Evolutionary conservation across 2,329 filamentous ascomycete genomes (phyloP).

Genomic region (Rutstroemia sp.): DNA sequence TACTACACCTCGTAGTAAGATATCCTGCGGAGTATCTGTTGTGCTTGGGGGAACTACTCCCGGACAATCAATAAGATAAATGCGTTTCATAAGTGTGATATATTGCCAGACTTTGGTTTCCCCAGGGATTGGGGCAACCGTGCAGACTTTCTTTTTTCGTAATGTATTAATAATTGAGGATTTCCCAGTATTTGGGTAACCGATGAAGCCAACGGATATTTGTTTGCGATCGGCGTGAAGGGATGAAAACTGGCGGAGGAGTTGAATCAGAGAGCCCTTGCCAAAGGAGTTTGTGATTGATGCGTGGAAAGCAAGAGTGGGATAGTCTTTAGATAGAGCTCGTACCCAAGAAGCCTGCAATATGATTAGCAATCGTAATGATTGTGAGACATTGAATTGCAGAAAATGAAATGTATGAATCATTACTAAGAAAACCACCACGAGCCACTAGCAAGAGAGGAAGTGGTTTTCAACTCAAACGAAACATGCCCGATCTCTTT

Average conservation of each 20-base stretch:
- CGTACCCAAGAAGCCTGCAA: constrained; percentile 87
- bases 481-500: constrained; percentile 65
- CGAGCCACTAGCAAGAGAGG: constrained; percentile 49
- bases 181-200: constrained; percentile 92
- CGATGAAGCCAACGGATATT: constrained; percentile 71
- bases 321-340: constrained; percentile 79
- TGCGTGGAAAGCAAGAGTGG: constrained; percentile 90
- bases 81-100: constrained; percentile 88
- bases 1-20: constrained; percentile 84
- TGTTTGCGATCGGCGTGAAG: constrained; percentile 89
- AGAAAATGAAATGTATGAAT: constrained; percentile 64
- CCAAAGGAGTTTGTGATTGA: constrained; percentile 95
- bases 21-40: constrained; percentile 76
- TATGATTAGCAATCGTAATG: constrained; percentile 21
- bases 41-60: constrained; percentile 89
- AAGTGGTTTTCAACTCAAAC: constrained; percentile 95
- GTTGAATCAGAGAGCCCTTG: constrained; percentile 86
- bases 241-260: constrained; percentile 86
- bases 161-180: constrained; percentile 96
- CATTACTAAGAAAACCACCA: constrained; percentile 98
- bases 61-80: constrained; percentile 93
- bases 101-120: constrained; percentile 99
- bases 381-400: background rate
- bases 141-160: constrained; percentile 89
- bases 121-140: constrained; percentile 86